These are phyloP conservation scores for Spiraea crenata DNA, from an alignment of 331 rosid species.

Conservation along the genomic window DNA sequence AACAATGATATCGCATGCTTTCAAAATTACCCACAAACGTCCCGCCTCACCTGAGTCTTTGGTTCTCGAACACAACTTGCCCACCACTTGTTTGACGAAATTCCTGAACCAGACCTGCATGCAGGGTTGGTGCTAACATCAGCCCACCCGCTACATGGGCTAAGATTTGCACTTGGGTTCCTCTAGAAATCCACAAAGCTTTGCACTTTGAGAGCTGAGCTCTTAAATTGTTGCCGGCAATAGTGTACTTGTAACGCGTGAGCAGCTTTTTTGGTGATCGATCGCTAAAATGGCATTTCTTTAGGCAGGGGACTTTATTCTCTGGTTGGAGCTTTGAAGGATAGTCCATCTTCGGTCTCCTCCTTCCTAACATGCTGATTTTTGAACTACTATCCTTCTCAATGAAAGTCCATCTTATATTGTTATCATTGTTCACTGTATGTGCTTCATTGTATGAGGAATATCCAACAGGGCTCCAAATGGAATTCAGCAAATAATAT, in stretches of 20 bases:
- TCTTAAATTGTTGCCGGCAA: constrained; percentile 21
- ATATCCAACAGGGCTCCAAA: no score
- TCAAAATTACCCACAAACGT: constrained; percentile 25
- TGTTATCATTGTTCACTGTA: no score
- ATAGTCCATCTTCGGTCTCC: no score
- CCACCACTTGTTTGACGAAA: constrained; percentile 8
- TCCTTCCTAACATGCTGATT: no score
- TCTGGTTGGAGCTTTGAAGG: no score
- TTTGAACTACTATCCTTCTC: no score
- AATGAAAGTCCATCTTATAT: no score
- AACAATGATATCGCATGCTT: neutral
- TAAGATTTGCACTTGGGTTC: constrained; percentile 15
- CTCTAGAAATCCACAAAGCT: constrained; percentile 34
- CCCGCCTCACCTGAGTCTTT: constrained; percentile 30
- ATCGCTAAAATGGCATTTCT: neutral
- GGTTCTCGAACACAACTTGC: constrained; percentile 17
- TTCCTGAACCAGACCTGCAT: neutral
- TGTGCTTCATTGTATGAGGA: neutral
- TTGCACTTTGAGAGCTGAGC: constrained; percentile 26
- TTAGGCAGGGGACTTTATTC: no score
- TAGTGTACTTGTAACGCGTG: constrained; percentile 40
- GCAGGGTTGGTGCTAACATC: constrained; percentile 17
- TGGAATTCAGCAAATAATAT: no score
- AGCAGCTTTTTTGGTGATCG: constrained; percentile 35
- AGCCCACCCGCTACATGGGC: constrained; percentile 18